Conservation (phyloP, 164 flowering plant genomes). For the Magnolia officinalis region DNA sequence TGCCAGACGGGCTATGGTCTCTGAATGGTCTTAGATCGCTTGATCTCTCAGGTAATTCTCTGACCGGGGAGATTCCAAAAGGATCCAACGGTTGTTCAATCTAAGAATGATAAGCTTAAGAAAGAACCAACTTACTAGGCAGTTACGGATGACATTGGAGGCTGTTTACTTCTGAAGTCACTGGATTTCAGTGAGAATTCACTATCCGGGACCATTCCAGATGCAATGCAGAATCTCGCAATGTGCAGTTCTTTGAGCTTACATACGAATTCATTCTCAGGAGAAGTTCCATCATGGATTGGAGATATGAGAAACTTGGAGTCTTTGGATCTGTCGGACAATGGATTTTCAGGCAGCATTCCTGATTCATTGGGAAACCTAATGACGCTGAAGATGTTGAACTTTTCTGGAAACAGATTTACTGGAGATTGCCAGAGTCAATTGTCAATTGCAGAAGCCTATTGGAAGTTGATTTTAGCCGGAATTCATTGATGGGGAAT, state of each 20-base stretch:
- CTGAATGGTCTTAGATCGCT: slow-evolving; percentile 57
- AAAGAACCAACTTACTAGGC: slow-evolving; percentile 57
- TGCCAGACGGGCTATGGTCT: slow-evolving; percentile 65
- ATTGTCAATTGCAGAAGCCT: slow-evolving; percentile 47
- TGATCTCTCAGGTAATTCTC: slow-evolving; percentile 68
- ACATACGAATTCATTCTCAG: slow-evolving; percentile 45
- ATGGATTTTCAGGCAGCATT: slow-evolving; percentile 59
- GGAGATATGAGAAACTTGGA: slow-evolving; percentile 67
- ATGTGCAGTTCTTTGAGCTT: slow-evolving; percentile 55
- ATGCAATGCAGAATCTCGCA: slow-evolving; percentile 54
- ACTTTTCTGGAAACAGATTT: slow-evolving; percentile 52
- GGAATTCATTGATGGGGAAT: slow-evolving; percentile 50
- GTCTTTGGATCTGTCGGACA: slow-evolving; percentile 70
- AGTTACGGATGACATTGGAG: slow-evolving; percentile 64
- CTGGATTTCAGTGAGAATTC: slow-evolving; percentile 72
- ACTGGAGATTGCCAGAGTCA: slow-evolving; percentile 61
- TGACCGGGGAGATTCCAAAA: slow-evolving; percentile 66
- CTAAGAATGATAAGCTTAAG: slow-evolving; percentile 49
- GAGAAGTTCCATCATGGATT: slow-evolving; percentile 72
- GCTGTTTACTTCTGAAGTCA: slow-evolving; percentile 48
- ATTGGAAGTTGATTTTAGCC: slow-evolving; percentile 51
- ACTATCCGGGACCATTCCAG: slow-evolving; percentile 63
- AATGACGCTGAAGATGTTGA: slow-evolving; percentile 45
- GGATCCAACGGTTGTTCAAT: slow-evolving; percentile 44
- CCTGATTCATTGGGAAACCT: slow-evolving; percentile 62